Evolutionary conservation across 257 asterid species (phyloP).

Genomic region (Solanum etuberosum): DNA sequence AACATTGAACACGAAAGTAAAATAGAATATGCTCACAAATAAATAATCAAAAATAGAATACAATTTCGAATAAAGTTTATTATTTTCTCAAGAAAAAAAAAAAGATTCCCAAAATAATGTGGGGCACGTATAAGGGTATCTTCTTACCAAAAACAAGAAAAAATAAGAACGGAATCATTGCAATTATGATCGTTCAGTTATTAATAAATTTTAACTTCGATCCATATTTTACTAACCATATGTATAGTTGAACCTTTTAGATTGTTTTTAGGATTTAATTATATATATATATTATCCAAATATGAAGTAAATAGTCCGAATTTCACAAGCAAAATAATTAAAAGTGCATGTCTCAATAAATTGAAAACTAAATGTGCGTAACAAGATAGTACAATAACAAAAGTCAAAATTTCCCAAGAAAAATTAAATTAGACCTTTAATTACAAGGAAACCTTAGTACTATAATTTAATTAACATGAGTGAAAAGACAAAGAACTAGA

Average conservation of each 20-base stretch:
- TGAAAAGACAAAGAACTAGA: slow-evolving; percentile 15
- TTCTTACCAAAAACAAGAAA: neutral
- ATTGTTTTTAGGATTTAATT: neutral
- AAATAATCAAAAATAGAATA: neutral
- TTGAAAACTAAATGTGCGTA: neutral
- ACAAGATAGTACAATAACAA: neutral
- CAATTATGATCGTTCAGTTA: neutral
- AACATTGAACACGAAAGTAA: neutral
- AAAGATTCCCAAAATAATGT: neutral
- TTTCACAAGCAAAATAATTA: neutral
- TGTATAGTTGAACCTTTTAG: neutral
- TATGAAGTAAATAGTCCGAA: neutral
- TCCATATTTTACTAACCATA: neutral
- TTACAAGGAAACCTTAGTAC: neutral
- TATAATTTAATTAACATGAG: slow-evolving; percentile 9
- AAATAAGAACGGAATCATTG: neutral
- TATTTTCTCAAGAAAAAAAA: neutral
- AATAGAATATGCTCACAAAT: neutral
- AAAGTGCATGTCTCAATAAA: neutral
- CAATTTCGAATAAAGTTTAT: neutral
- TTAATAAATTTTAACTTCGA: neutral
- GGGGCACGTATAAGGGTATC: neutral
- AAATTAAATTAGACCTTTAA: neutral
- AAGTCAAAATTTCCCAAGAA: neutral
- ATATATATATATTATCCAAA: neutral